phyloP scores from a whole-genome alignment of 768 basidiomycete species.

The Lactarius indigo region DNA sequence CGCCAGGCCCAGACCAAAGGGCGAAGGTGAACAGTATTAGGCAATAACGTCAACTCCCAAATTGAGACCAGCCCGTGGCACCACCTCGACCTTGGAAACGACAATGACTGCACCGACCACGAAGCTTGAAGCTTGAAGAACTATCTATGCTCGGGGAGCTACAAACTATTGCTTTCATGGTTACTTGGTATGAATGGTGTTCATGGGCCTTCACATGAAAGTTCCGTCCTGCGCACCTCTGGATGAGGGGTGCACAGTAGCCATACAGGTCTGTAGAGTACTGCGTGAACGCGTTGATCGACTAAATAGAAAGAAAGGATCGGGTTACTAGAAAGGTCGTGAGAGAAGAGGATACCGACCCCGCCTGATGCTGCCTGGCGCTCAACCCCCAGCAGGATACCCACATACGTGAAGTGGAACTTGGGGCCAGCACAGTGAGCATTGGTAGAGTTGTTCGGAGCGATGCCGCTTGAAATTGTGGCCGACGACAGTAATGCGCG shows the following conservation, averaged over 20 bases:
- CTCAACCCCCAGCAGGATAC: conserved; percentile 59
- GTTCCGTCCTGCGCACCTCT: conserved; percentile 69
- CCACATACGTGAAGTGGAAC: conserved; percentile 68
- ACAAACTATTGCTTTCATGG: no score
- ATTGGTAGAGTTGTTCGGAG: conserved; percentile 81
- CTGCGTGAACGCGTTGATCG: conserved; percentile 75
- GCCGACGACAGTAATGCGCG: conserved; percentile 80
- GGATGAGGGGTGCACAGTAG: conserved; percentile 70
- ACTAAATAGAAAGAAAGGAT: conserved; percentile 38
- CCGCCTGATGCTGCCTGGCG: conserved; percentile 66
- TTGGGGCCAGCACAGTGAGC: conserved; percentile 78
- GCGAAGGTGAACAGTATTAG: no score
- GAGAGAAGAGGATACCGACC: conserved; percentile 39
- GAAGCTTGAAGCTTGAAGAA: no score
- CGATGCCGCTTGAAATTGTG: conserved; percentile 86
- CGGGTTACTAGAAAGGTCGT: conserved; percentile 15
- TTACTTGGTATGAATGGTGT: conserved; percentile 44
- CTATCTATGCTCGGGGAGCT: no score
- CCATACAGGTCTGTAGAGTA: conserved; percentile 79
- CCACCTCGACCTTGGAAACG: no score
- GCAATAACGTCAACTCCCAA: no score
- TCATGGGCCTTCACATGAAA: conserved; percentile 69
- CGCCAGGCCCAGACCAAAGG: no score
- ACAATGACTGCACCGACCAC: no score
- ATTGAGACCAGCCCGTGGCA: no score